phyloP scores from a whole-genome alignment of 176 grass and related monocot genomes.

The Avena eriantha region DNA sequence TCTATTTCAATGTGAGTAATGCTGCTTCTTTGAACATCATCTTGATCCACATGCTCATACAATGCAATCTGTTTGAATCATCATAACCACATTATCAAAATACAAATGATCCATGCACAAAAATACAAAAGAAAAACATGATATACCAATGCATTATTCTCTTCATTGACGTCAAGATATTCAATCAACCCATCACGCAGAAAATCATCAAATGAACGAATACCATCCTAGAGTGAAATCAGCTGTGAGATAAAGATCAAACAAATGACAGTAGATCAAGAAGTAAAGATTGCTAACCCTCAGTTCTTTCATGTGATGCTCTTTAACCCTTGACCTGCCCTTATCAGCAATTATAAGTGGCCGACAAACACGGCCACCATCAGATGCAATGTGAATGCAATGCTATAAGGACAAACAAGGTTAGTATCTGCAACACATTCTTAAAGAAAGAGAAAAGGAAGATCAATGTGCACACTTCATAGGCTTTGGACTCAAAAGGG shows the following conservation, averaged over 20 bases:
- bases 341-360: slow-evolving; percentile 98
- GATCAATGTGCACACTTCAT: background rate
- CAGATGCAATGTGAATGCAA: slow-evolving; percentile 85
- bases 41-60: slow-evolving; percentile 81
- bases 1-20: slow-evolving; percentile 98
- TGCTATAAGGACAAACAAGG: slow-evolving; percentile 48
- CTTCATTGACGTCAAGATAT: slow-evolving; percentile 98
- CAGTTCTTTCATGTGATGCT: slow-evolving; percentile 89
- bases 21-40: slow-evolving; percentile 69
- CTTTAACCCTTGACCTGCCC: slow-evolving; percentile 83
- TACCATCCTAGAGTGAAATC: slow-evolving; percentile 71
- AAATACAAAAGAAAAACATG: slow-evolving; percentile 21
- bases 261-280: slow-evolving; percentile 17
- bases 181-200: slow-evolving; percentile 92
- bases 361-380: slow-evolving; percentile 95
- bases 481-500: slow-evolving; percentile 4
- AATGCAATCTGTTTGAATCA: slow-evolving; percentile 81
- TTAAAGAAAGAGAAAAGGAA: slow-evolving; percentile 13
- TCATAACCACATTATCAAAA: slow-evolving; percentile 27
- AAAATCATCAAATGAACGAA: slow-evolving; percentile 94
- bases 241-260: slow-evolving; percentile 37
- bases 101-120: slow-evolving; percentile 30
- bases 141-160: slow-evolving; percentile 93
- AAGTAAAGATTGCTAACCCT: slow-evolving; percentile 60
- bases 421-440: slow-evolving; percentile 42